Conservation (phyloP, 495 filamentous ascomycete genomes). For the Penicillium tannophilum region DNA sequence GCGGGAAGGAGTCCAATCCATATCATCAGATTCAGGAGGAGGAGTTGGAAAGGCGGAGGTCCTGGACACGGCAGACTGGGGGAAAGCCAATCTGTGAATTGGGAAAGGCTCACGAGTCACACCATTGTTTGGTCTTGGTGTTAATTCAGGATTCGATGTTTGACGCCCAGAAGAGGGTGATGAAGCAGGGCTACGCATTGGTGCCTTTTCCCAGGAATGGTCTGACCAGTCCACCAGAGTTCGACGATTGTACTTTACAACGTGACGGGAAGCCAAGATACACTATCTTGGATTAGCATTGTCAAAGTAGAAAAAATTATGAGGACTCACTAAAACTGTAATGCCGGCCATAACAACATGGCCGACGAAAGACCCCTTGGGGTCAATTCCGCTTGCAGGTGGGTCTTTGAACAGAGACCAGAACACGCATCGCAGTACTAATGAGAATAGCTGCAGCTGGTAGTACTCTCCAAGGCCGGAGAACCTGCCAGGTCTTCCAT, state of each 20-base stretch:
- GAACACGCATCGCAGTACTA: slow-evolving; percentile 58
- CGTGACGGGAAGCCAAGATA: slow-evolving; percentile 45
- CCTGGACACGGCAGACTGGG: slow-evolving; percentile 25
- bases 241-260: slow-evolving; percentile 54
- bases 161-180: slow-evolving; percentile 22
- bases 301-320: not conserved
- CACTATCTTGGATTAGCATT: slow-evolving; percentile 31
- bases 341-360: slow-evolving; percentile 61
- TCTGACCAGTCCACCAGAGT: slow-evolving; percentile 60
- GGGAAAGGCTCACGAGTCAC: slow-evolving; percentile 39
- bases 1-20: slow-evolving; percentile 82
- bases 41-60: slow-evolving; percentile 38
- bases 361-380: slow-evolving; percentile 39
- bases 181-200: slow-evolving; percentile 31
- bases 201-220: slow-evolving; percentile 36
- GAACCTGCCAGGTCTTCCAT: slow-evolving; percentile 64
- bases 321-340: slow-evolving; percentile 54
- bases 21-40: slow-evolving; percentile 52
- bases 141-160: slow-evolving; percentile 19
- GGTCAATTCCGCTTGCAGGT: slow-evolving; percentile 43
- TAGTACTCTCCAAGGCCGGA: slow-evolving; percentile 69
- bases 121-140: slow-evolving; percentile 23
- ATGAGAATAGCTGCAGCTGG: slow-evolving; percentile 62
- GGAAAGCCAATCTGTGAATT: slow-evolving; percentile 41
- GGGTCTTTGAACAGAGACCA: slow-evolving; percentile 54